Evolutionary conservation across 1,284 basidiomycete genomes (phyloP).

Genomic region (Bjerkandera adusta): DNA sequence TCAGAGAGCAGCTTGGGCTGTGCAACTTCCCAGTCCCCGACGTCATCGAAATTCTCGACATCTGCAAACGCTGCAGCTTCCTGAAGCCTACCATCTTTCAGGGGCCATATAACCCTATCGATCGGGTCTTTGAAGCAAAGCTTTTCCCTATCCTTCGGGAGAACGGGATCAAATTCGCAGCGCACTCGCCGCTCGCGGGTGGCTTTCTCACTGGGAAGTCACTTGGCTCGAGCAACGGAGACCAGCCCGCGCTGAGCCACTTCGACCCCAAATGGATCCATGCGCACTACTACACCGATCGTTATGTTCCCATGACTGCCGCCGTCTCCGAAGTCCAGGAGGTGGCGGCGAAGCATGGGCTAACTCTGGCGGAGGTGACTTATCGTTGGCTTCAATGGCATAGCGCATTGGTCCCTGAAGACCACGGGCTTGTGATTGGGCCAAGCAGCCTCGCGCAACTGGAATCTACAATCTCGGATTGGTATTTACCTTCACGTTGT

Average conservation of each 20-base stretch:
- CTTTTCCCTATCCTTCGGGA: conserved; percentile 3
- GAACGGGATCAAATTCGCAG: conserved; percentile 28
- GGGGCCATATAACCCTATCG: conserved; percentile 6
- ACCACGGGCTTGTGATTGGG: conserved; percentile 40
- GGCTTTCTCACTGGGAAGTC: conserved; percentile 48
- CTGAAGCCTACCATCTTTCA: conserved; percentile 3
- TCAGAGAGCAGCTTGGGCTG: conserved; percentile 25
- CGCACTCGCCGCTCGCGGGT: conserved; percentile 51
- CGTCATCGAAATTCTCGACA: neutral
- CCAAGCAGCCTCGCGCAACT: conserved; percentile 38
- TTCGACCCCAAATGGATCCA: conserved; percentile 26
- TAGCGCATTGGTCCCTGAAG: conserved; percentile 37
- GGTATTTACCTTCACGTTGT: conserved; percentile 6
- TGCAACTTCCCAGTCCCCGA: conserved; percentile 7
- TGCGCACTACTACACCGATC: conserved; percentile 2
- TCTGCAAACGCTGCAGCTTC: conserved; percentile 1
- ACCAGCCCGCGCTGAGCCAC: conserved; percentile 29
- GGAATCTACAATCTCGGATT: conserved; percentile 35
- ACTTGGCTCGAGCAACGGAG: conserved; percentile 26
- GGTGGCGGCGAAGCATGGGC: conserved; percentile 36
- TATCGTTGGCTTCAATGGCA: conserved; percentile 46
- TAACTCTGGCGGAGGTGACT: conserved; percentile 43
- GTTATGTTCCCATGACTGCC: neutral
- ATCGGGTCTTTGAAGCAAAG: conserved; percentile 1
- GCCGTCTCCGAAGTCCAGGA: conserved; percentile 1